These are phyloP conservation scores for Kazachstania taianensis DNA, from an alignment of 805 yeast species.

Conservation along the genomic window DNA sequence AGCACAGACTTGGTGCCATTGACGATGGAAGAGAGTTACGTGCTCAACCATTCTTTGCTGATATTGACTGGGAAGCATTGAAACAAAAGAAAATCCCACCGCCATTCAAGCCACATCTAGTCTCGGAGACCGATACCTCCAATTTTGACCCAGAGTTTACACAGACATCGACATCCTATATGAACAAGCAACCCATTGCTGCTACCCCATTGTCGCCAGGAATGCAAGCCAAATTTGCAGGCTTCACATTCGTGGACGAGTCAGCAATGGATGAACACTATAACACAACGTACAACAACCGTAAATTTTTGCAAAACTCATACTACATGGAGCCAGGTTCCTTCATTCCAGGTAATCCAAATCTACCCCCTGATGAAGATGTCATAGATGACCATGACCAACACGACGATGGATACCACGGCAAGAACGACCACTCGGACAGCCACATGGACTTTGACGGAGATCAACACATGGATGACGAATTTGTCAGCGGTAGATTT, in stretches of 20 bases:
- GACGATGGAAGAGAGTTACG: slow-evolving; percentile 88
- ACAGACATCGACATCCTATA: slow-evolving; percentile 73
- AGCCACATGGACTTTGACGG: slow-evolving; percentile 31
- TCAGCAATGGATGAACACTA: slow-evolving; percentile 85
- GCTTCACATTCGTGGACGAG: slow-evolving; percentile 93
- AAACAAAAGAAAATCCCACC: slow-evolving; percentile 81
- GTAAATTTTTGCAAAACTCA: slow-evolving; percentile 30
- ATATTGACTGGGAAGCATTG: slow-evolving; percentile 81
- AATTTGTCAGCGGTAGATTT: slow-evolving; percentile 82
- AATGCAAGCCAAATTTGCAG: slow-evolving; percentile 91
- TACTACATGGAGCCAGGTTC: slow-evolving; percentile 50
- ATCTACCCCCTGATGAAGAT: slow-evolving; percentile 74
- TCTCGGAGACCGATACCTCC: slow-evolving; percentile 87
- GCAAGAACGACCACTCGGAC: slow-evolving; percentile 33
- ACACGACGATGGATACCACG: slow-evolving; percentile 11
- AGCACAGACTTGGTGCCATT: slow-evolving; percentile 83
- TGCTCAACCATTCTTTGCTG: slow-evolving; percentile 85
- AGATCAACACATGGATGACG: slow-evolving; percentile 63
- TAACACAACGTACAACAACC: slow-evolving; percentile 28
- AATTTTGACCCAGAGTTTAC: slow-evolving; percentile 98
- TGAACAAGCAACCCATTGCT: slow-evolving; percentile 47
- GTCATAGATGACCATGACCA: slow-evolving; percentile 42
- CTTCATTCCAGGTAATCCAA: slow-evolving; percentile 69
- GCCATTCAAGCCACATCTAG: slow-evolving; percentile 89
- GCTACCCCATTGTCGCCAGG: slow-evolving; percentile 80